A percentile compares a stretch with the other conserved stretches of the same genome.
These are phyloP conservation scores for Pyrus betulifolia DNA, from an alignment of 306 rosid genomes.

Conservation along the genomic window DNA sequence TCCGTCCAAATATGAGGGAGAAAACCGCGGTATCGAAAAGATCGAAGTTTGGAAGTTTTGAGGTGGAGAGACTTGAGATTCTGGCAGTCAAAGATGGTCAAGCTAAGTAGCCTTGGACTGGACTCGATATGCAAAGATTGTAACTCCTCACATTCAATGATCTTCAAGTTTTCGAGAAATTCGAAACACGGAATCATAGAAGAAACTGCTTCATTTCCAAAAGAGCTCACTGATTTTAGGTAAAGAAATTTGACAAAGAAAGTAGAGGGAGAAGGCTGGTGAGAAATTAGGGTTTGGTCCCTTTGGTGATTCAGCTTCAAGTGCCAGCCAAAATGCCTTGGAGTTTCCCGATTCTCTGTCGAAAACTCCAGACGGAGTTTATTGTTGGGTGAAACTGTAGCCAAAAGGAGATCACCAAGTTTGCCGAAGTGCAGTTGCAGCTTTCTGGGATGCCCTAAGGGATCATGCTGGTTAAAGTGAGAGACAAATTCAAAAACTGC, in stretches of 20 bases:
- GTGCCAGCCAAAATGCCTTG: constrained; percentile 27
- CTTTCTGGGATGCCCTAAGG: constrained; percentile 49
- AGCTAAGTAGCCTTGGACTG: constrained; percentile 36
- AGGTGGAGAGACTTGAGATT: constrained; percentile 42
- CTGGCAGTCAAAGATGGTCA: constrained; percentile 53
- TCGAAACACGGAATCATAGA: constrained; percentile 40
- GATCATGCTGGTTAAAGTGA: constrained; percentile 36
- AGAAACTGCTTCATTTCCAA: constrained; percentile 38
- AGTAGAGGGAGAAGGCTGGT: constrained; percentile 4
- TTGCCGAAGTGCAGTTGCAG: constrained; percentile 41
- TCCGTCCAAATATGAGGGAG: constrained; percentile 52
- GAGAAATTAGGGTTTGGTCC: neutral
- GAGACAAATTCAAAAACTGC: constrained; percentile 30
- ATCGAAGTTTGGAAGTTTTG: constrained; percentile 41
- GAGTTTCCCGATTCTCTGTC: constrained; percentile 21
- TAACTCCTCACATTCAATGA: constrained; percentile 51
- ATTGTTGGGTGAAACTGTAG: constrained; percentile 39
- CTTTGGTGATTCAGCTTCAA: constrained; percentile 27
- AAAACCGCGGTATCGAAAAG: constrained; percentile 42
- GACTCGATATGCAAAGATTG: constrained; percentile 38
- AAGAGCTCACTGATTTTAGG: constrained; percentile 49
- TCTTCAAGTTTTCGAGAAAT: constrained; percentile 53
- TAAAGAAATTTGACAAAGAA: constrained; percentile 49
- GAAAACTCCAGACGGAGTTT: constrained; percentile 57
- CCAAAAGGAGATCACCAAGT: constrained; percentile 32